phyloP scores from a whole-genome alignment of 805 yeast genomes.

The Clavispora santaluciae region DNA sequence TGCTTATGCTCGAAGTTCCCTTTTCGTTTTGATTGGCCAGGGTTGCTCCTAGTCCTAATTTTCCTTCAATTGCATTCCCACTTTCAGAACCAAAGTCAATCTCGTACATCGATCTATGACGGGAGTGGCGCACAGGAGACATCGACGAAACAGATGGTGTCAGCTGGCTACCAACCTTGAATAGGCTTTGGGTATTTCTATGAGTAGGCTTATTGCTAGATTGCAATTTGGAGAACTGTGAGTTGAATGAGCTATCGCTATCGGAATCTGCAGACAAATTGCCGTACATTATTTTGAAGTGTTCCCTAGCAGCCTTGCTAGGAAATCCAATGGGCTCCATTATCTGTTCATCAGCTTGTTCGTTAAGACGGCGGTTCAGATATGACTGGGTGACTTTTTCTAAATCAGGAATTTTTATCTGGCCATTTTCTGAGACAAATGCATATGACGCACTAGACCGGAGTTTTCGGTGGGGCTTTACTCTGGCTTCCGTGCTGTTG shows the following conservation, averaged over 20 bases:
- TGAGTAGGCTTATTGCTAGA: neutral
- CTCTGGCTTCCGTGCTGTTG: slow-evolving; percentile 17
- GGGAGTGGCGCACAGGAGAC: slow-evolving; percentile 31
- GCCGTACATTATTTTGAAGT: slow-evolving; percentile 18
- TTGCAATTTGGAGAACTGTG: slow-evolving; percentile 14
- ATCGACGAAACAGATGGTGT: slow-evolving; percentile 3
- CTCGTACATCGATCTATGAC: slow-evolving; percentile 36
- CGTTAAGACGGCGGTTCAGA: neutral
- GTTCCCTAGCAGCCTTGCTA: slow-evolving; percentile 26
- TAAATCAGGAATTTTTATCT: slow-evolving; percentile 40
- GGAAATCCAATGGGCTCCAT: slow-evolving; percentile 37
- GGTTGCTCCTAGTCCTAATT: too few relatives aligned
- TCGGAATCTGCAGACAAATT: slow-evolving; percentile 30
- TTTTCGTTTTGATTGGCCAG: too few relatives aligned
- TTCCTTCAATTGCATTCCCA: neutral
- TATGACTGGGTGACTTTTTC: slow-evolving; percentile 12
- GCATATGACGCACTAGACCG: slow-evolving; percentile 9
- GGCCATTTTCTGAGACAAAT: slow-evolving; percentile 21
- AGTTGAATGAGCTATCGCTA: slow-evolving; percentile 21
- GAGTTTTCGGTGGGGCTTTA: neutral
- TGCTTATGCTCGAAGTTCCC: too few relatives aligned
- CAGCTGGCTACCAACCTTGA: neutral
- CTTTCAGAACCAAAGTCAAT: slow-evolving; percentile 17
- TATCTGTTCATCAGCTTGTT: slow-evolving; percentile 1
- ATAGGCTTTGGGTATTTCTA: neutral